These are phyloP conservation scores for Taphrina confusa DNA, from an alignment of 1,139 yeast species.

Conservation along the genomic window DNA sequence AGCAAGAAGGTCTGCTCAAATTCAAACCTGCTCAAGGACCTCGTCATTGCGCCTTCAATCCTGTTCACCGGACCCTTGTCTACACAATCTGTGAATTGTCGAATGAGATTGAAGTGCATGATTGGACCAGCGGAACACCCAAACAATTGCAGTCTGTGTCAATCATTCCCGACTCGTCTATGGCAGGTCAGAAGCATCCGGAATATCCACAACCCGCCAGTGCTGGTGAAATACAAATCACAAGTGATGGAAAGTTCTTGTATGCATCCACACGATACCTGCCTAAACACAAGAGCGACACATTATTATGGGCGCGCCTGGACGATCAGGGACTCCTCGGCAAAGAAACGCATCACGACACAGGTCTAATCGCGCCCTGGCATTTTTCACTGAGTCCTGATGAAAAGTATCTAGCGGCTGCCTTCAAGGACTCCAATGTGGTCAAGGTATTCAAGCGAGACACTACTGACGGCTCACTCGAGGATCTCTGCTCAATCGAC, in stretches of 20 bases:
- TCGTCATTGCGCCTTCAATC: conserved; percentile 28
- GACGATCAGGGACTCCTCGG: conserved; percentile 12
- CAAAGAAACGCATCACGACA: not conserved
- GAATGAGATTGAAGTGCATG: conserved; percentile 19
- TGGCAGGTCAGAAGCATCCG: not conserved
- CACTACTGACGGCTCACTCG: not conserved
- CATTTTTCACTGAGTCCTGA: conserved; percentile 11
- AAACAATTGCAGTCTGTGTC: conserved; percentile 6
- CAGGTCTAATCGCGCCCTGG: conserved; percentile 17
- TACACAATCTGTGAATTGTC: conserved; percentile 28
- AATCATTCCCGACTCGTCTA: conserved; percentile 3
- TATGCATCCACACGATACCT: conserved; percentile 29
- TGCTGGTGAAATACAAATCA: conserved; percentile 26
- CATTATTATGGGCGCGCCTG: conserved; percentile 2
- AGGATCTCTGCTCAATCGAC: not conserved
- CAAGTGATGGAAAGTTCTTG: conserved; percentile 9
- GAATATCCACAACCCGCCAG: conserved; percentile 25
- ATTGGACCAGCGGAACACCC: not conserved
- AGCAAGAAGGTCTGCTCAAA: not conserved
- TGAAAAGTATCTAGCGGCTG: conserved; percentile 5
- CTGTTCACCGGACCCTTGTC: conserved; percentile 11
- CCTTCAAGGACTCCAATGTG: conserved; percentile 10
- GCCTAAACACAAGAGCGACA: conserved; percentile 17
- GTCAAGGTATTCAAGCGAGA: conserved; percentile 18
- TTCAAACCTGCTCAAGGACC: conserved; percentile 29